Evolutionary conservation across 2,329 filamentous ascomycete species (phyloP).

Genomic region (Fonsecaea monophora): DNA sequence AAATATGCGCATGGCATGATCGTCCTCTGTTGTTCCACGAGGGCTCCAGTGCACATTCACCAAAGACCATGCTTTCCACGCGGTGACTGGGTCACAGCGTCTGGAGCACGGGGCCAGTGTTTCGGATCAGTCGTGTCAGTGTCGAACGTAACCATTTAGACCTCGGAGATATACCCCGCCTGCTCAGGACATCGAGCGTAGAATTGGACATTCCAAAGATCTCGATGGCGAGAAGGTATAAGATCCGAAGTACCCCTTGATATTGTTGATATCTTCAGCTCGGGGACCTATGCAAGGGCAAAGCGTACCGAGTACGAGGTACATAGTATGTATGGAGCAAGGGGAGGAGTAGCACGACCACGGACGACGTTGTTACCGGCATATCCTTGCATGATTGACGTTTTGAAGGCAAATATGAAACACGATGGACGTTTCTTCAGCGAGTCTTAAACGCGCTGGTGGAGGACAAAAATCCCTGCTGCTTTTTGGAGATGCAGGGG

Average conservation of each 20-base stretch:
- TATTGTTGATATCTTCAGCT: not conserved
- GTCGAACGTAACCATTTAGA: not conserved
- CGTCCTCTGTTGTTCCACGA: not conserved
- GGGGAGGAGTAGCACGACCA: not conserved
- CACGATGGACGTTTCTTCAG: not conserved
- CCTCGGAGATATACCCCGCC: not conserved
- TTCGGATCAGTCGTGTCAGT: not conserved
- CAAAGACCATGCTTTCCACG: not conserved
- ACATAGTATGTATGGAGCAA: too few species aligned
- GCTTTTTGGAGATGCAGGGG: not conserved
- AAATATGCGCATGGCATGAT: not conserved
- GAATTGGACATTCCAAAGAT: not conserved
- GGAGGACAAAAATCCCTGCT: not conserved
- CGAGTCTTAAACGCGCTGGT: not conserved
- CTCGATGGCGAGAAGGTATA: not conserved
- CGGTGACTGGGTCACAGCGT: not conserved
- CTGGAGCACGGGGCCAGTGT: not conserved
- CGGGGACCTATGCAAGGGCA: not conserved
- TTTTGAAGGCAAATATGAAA: not conserved
- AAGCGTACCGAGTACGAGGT: not conserved
- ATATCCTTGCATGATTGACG: not conserved
- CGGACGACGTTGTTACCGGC: not conserved
- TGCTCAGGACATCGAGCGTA: not conserved
- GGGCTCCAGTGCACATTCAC: not conserved
- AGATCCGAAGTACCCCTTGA: not conserved